phyloP scores from a whole-genome alignment of 352 stramenopile genomes.

The Phytophthora pseudosyringae region DNA sequence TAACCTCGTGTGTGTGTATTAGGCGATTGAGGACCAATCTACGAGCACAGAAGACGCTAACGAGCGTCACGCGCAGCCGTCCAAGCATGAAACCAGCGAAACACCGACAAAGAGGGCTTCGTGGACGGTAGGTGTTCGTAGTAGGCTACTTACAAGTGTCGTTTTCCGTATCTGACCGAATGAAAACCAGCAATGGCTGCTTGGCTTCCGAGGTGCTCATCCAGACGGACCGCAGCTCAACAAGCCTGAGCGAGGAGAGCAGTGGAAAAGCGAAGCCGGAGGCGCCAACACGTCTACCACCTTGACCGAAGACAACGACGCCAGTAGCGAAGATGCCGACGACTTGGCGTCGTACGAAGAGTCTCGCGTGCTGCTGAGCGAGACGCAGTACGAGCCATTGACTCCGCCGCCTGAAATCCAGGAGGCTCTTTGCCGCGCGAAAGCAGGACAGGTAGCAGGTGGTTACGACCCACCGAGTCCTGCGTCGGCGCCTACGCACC shows the following conservation, averaged over 20 bases:
- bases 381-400: conserved; percentile 38
- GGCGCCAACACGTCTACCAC: conserved; percentile 23
- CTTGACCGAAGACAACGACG: conserved; percentile 23
- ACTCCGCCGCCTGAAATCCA: conserved; percentile 51
- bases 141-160: not conserved
- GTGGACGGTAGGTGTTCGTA: conserved; percentile 31
- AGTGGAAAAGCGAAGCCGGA: conserved; percentile 19
- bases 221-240: not conserved
- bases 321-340: conserved; percentile 29
- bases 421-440: conserved; percentile 45
- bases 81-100: conserved; percentile 9
- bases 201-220: conserved; percentile 28
- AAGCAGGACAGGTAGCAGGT: conserved; percentile 21
- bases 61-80: conserved; percentile 4
- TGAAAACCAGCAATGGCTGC: conserved; percentile 37
- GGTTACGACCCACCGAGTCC: conserved; percentile 13
- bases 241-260: conserved; percentile 11
- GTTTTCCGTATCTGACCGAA: not conserved
- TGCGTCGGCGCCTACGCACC: conserved; percentile 18
- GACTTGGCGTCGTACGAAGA: conserved; percentile 35
- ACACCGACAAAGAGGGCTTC: conserved; percentile 16
- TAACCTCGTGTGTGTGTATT: not conserved
- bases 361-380: conserved; percentile 21
- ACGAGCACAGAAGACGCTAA: conserved; percentile 16
- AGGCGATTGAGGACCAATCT: conserved; percentile 28